phyloP scores from a whole-genome alignment of 116 monocot species.

The Dioscorea cayenensis region DNA sequence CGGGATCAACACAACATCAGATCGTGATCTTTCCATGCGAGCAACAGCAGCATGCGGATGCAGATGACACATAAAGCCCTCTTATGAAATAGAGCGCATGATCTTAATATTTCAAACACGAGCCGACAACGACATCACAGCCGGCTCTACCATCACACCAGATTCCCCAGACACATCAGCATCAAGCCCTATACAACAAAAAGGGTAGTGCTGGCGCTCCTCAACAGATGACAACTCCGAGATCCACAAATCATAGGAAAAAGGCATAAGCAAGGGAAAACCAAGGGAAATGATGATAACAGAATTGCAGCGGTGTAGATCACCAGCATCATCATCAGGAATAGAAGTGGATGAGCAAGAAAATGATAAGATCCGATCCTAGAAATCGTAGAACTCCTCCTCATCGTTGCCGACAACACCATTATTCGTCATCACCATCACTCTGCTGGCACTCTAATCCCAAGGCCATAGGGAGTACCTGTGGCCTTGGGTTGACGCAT shows the following conservation, averaged over 20 bases:
- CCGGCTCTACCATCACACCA: slow-evolving; percentile 18
- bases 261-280: background rate
- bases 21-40: slow-evolving; percentile 39
- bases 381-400: slow-evolving; percentile 71
- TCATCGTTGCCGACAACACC: slow-evolving; percentile 32
- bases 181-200: slow-evolving; percentile 74
- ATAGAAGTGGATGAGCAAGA: slow-evolving; percentile 64
- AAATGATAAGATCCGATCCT: slow-evolving; percentile 64
- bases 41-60: background rate
- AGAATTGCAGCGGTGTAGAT: background rate
- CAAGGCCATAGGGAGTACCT: background rate
- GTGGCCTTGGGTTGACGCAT: background rate
- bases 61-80: slow-evolving; percentile 2
- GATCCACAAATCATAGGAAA: slow-evolving; percentile 76
- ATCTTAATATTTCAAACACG: slow-evolving; percentile 3
- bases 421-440: background rate
- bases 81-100: slow-evolving; percentile 12
- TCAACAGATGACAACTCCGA: slow-evolving; percentile 55
- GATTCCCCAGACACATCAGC: slow-evolving; percentile 3
- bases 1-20: slow-evolving; percentile 35
- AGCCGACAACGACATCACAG: background rate
- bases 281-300: slow-evolving; percentile 2
- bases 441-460: background rate
- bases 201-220: slow-evolving; percentile 63
- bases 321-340: slow-evolving; percentile 39